Evolutionary conservation across 2,329 filamentous ascomycete genomes (phyloP), one percentile per base, ranked within the genome.

Genomic region (Colletotrichum endophyticum): DNA sequence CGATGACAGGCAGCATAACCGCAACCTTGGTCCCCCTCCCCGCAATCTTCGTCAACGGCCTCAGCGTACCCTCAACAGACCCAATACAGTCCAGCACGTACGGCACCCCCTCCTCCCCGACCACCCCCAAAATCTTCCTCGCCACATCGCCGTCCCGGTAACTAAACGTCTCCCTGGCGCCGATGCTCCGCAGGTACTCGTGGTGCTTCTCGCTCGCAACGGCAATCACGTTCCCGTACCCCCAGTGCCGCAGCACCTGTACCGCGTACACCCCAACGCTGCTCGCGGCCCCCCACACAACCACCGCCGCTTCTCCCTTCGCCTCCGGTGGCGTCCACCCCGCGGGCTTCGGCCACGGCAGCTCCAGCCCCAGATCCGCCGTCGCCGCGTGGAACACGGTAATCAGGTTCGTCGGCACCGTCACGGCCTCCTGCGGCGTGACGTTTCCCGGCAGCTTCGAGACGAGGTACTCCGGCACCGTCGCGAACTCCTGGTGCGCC

Each of bases 1-100:
- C 78, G 73, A 93, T 91, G 25, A 93, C 87, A 0, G 92, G 92
- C 8, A 94, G 81, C 83, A 93, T 87, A 25, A 93, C 82, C 1
- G 91, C 92, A 1, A 93, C 89, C 30, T 83, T 90, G 5, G 86
- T 83, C 0, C 90, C 90, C 3, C 69, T 81, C 75, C 86, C 82
- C 0, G 89, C 90, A 36, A 94, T 84, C 79, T 86, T 86, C 8
- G 87, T 85, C 57, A 93, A 82, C 6, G 88, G 90, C 36, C 80
- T 79, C 16, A 92, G 78, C 15, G 87, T 88, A 2, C 88, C 88
- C 57, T 74, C 70, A 34, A 87, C 82, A 5, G 87, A 89, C 4
- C 89, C 89, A 71, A 92, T 91, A 81, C 90, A 92, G 81, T 92
- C 91, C 25, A 92, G 79, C 27, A 91, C 85, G 53, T 86, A 86